Evolutionary conservation across 2,329 filamentous ascomycete genomes (phyloP).

Genomic region (Trichoderma sp.): DNA sequence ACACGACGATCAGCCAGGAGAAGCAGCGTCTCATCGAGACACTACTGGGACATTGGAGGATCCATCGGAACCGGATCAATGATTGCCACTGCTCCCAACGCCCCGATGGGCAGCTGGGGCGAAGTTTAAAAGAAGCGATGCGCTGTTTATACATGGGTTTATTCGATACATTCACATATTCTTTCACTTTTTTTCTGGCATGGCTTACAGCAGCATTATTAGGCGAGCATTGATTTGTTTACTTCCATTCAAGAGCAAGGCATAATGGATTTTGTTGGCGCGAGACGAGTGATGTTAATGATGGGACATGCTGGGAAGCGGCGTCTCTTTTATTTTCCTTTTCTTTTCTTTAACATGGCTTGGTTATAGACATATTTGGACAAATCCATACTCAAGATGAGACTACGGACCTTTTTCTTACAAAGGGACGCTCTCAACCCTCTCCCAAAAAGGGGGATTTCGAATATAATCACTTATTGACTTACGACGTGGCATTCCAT

Average conservation of each 20-base stretch:
- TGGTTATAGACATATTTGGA: not conserved
- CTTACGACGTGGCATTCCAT: not conserved
- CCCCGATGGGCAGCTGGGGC: slow-evolving; percentile 74
- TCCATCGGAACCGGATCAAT: slow-evolving; percentile 74
- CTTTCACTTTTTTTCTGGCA: not conserved
- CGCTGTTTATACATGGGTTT: not conserved
- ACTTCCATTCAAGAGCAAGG: slow-evolving; percentile 6
- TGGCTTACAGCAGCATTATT: slow-evolving; percentile 13
- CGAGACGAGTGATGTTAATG: slow-evolving; percentile 4
- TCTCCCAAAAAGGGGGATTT: not conserved
- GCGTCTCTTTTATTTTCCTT: not conserved
- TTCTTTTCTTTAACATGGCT: not conserved
- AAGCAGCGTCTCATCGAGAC: slow-evolving; percentile 70
- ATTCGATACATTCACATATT: not conserved
- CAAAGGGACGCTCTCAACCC: not conserved
- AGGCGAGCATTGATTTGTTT: slow-evolving; percentile 9
- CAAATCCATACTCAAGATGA: not conserved
- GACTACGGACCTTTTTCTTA: not conserved
- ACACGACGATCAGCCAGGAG: slow-evolving; percentile 68
- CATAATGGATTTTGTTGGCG: slow-evolving; percentile 13
- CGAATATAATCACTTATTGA: slow-evolving; percentile 6
- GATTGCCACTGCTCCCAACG: slow-evolving; percentile 56
- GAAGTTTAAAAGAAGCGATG: slow-evolving; percentile 53
- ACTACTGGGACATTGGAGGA: slow-evolving; percentile 90
- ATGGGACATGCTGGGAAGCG: not conserved